These are phyloP conservation scores for Pelargonium fulgidum DNA, from an alignment of 441 rosid genomes.

Conservation along the genomic window DNA sequence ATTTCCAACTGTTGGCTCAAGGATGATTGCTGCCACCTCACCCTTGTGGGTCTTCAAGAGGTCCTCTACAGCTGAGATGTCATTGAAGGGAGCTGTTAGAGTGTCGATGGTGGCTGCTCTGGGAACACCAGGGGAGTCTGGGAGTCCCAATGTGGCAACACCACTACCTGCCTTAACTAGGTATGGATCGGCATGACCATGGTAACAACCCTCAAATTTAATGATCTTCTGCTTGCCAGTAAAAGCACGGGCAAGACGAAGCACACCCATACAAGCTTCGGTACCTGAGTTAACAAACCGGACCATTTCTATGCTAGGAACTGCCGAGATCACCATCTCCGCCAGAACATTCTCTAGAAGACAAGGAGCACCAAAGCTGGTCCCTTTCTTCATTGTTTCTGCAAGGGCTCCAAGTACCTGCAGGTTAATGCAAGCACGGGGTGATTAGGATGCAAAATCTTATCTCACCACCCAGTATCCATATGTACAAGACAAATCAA, in stretches of 20 bases:
- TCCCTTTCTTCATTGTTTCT: slow-evolving; percentile 93
- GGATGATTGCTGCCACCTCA: slow-evolving; percentile 65
- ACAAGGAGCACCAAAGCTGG: slow-evolving; percentile 98
- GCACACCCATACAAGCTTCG: slow-evolving; percentile 97
- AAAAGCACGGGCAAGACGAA: slow-evolving; percentile 82
- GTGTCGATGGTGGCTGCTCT: slow-evolving; percentile 70
- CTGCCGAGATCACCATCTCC: slow-evolving; percentile 85
- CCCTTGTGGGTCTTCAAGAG: slow-evolving; percentile 58
- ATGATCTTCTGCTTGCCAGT: slow-evolving; percentile 61
- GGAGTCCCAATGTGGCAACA: slow-evolving; percentile 81
- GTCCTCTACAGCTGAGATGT: slow-evolving; percentile 49
- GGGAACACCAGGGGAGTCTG: slow-evolving; percentile 88
- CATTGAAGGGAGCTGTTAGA: slow-evolving; percentile 66
- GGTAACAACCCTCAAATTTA: slow-evolving; percentile 93
- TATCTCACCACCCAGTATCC: not conserved
- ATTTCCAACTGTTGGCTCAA: slow-evolving; percentile 90
- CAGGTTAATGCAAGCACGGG: slow-evolving; percentile 10
- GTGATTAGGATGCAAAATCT: not conserved
- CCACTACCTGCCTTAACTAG: slow-evolving; percentile 97
- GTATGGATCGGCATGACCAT: slow-evolving; percentile 88
- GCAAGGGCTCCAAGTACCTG: slow-evolving; percentile 81
- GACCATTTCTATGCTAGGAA: slow-evolving; percentile 87
- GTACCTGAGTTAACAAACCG: slow-evolving; percentile 86
- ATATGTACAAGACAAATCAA: too few relatives aligned
- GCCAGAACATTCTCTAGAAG: slow-evolving; percentile 81